phyloP scores from a whole-genome alignment of 2,329 filamentous ascomycete species.

The Phoma sp. region DNA sequence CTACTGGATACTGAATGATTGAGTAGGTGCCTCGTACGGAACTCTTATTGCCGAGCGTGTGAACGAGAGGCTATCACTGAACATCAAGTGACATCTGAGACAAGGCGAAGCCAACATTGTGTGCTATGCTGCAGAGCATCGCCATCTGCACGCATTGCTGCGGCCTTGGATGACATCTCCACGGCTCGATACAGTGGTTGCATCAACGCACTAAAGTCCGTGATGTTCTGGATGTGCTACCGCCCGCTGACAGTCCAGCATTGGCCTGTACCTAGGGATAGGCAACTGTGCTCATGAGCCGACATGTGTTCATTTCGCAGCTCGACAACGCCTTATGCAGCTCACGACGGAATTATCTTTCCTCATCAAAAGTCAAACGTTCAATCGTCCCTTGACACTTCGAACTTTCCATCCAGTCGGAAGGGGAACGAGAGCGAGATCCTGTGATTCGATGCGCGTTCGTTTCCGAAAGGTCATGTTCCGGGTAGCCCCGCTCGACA shows the following conservation, averaged over 20 bases:
- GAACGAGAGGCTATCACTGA: background rate
- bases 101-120: background rate
- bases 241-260: slow-evolving; percentile 1
- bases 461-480: slow-evolving; percentile 15
- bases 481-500: slow-evolving; percentile 33
- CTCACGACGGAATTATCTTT: background rate
- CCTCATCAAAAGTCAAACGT: background rate
- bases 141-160: slow-evolving; percentile 1
- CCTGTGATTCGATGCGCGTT: slow-evolving; percentile 17
- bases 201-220: slow-evolving; percentile 1
- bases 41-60: background rate
- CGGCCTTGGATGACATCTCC: slow-evolving; percentile 6
- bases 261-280: background rate
- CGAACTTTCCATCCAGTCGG: slow-evolving; percentile 8
- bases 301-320: too few species aligned
- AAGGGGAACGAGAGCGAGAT: background rate
- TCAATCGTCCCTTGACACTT: background rate
- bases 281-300: too few species aligned
- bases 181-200: slow-evolving; percentile 11
- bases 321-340: background rate
- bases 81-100: slow-evolving; percentile 1
- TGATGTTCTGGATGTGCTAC: slow-evolving; percentile 4
- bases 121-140: background rate
- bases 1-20: background rate
- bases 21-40: background rate